These are phyloP conservation scores for Cryptococcus sp. DNA, from an alignment of 1,284 basidiomycete species.

Conservation along the genomic window DNA sequence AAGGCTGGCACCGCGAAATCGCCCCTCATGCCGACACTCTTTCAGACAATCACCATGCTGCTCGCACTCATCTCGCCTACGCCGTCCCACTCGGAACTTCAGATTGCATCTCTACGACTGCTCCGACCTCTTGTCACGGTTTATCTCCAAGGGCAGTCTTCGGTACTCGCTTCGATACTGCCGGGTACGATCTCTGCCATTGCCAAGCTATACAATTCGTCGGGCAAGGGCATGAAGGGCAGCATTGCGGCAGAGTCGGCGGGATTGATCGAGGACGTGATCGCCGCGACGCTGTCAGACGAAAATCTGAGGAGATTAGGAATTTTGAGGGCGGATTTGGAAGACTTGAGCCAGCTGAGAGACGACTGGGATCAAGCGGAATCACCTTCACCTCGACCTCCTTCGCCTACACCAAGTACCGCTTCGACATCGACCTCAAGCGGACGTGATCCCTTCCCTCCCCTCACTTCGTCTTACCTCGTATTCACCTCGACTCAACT, in stretches of 20 bases:
- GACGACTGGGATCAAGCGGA: conserved; percentile 21
- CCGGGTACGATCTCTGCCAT: conserved; percentile 74
- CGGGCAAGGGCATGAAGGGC: conserved; percentile 41
- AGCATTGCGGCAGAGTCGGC: conserved; percentile 49
- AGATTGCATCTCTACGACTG: conserved; percentile 59
- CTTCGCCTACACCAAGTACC: conserved; percentile 3
- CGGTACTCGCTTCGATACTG: conserved; percentile 56
- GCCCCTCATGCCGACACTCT: conserved; percentile 64
- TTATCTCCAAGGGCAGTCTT: conserved; percentile 62
- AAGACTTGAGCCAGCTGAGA: conserved; percentile 38
- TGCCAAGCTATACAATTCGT: conserved; percentile 55
- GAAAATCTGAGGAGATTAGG: conserved; percentile 57
- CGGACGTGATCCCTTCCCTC: conserved; percentile 28
- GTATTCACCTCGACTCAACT: conserved; percentile 44
- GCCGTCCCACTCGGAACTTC: conserved; percentile 58
- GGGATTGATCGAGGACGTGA: conserved; percentile 56
- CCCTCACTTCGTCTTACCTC: conserved; percentile 43
- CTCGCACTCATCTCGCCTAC: conserved; percentile 52
- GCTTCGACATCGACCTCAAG: neutral
- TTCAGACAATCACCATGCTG: conserved; percentile 71
- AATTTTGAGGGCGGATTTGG: conserved; percentile 52
- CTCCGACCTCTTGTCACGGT: conserved; percentile 54
- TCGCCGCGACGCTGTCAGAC: conserved; percentile 53
- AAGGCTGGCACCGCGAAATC: conserved; percentile 44
- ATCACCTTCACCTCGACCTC: neutral